These are phyloP conservation scores for Linum tenue DNA, from an alignment of 345 rosid genomes.

Conservation along the genomic window DNA sequence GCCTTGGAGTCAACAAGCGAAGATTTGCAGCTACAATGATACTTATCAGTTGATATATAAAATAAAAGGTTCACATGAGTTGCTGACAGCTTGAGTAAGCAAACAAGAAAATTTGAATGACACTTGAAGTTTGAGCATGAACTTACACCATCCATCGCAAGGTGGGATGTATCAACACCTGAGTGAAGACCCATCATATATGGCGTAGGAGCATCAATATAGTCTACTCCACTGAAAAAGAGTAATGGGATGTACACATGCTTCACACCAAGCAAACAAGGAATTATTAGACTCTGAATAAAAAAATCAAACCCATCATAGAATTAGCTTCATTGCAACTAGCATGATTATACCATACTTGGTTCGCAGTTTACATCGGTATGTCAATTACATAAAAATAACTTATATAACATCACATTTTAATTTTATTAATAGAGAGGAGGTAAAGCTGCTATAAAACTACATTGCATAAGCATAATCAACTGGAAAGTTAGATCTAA, in stretches of 20 bases:
- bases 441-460: background rate
- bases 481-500: no score
- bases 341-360: no score
- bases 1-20: background rate
- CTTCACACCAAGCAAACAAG: constrained; percentile 57
- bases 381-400: background rate
- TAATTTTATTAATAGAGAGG: no score
- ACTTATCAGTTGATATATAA: background rate
- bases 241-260: constrained; percentile 99
- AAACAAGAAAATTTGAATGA: background rate
- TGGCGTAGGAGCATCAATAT: constrained; percentile 98
- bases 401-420: no score
- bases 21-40: background rate
- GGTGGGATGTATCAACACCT: constrained; percentile 71
- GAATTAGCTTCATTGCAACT: background rate
- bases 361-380: no score
- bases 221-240: constrained; percentile 99
- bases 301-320: background rate
- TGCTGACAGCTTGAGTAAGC: constrained; percentile 4
- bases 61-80: background rate
- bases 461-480: background rate
- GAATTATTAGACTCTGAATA: constrained; percentile 28
- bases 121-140: constrained; percentile 7
- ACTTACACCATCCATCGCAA: constrained; percentile 98
- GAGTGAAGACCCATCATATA: constrained; percentile 99